A percentile compares a stretch with the other conserved stretches of the same genome.
Conservation (phyloP, 345 rosid genomes). For the Salix suchowensis region DNA sequence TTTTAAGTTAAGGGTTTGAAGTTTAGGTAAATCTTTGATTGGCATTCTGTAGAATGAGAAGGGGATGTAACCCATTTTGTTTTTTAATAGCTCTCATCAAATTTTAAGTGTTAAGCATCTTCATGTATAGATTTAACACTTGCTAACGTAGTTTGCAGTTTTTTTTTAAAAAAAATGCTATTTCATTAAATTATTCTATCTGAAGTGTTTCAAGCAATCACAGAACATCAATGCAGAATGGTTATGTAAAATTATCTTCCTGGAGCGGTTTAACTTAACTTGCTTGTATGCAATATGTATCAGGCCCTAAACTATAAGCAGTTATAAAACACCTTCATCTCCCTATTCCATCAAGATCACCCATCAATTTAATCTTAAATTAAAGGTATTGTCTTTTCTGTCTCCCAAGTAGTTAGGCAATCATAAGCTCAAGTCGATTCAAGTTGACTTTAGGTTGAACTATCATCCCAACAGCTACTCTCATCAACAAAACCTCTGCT, state of each 20-base stretch:
- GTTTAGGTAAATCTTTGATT: background rate
- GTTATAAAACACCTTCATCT: background rate
- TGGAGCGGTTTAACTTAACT: too few relatives aligned
- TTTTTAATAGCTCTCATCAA: too few relatives aligned
- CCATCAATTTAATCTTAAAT: background rate
- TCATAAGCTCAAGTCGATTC: too few relatives aligned
- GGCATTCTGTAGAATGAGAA: background rate
- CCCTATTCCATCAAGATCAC: background rate
- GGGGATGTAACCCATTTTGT: background rate
- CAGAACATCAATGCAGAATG: background rate
- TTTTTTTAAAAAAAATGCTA: background rate
- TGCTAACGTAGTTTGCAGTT: background rate
- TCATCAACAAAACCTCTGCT: background rate
- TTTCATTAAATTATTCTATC: background rate
- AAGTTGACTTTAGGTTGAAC: too few relatives aligned
- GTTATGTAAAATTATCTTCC: too few relatives aligned
- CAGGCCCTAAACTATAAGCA: too few relatives aligned
- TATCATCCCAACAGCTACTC: background rate
- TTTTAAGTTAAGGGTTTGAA: background rate
- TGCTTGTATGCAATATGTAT: too few relatives aligned
- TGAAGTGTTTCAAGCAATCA: background rate
- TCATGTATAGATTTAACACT: conserved; percentile 9
- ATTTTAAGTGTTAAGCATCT: background rate
- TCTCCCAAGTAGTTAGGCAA: background rate
- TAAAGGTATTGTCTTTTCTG: background rate